Conservation (phyloP, 108 stramenopile genomes). For the Cyclostephanos invisitatus region DNA sequence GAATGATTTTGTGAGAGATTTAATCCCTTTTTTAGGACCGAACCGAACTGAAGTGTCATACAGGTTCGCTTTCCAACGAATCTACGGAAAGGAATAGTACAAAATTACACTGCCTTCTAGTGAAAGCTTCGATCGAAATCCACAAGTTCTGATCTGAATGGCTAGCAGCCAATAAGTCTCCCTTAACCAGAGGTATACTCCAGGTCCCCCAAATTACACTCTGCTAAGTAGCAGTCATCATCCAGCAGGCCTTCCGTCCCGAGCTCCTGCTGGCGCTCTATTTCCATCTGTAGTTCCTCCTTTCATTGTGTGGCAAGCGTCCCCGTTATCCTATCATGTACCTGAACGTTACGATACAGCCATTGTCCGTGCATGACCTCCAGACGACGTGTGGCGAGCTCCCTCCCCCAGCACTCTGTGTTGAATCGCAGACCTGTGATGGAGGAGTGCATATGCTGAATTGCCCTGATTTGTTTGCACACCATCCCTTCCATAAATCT, state of each 20-base stretch:
- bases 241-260: constrained; percentile 3
- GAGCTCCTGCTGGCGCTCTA: background rate
- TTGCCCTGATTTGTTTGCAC: too few relatives aligned
- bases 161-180: background rate
- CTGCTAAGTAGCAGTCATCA: constrained; percentile 1
- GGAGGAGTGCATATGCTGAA: too few relatives aligned
- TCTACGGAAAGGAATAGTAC: too few relatives aligned
- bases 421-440: too few relatives aligned
- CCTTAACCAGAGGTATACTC: background rate
- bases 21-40: too few relatives aligned
- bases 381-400: background rate
- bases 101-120: too few relatives aligned
- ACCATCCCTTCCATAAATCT: background rate
- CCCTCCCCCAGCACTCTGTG: background rate
- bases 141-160: too few relatives aligned
- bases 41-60: too few relatives aligned
- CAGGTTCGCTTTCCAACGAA: too few relatives aligned
- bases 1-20: too few relatives aligned
- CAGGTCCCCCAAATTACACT: background rate
- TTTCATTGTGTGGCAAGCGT: background rate
- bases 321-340: background rate
- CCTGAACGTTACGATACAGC: constrained; percentile 4
- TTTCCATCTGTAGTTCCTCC: constrained; percentile 4
- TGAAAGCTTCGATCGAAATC: too few relatives aligned
- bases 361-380: background rate